A percentile compares a stretch with the other conserved stretches of the same genome.
Conservation (phyloP, 2,329 filamentous ascomycete genomes). For the Graphilbum fragrans region DNA sequence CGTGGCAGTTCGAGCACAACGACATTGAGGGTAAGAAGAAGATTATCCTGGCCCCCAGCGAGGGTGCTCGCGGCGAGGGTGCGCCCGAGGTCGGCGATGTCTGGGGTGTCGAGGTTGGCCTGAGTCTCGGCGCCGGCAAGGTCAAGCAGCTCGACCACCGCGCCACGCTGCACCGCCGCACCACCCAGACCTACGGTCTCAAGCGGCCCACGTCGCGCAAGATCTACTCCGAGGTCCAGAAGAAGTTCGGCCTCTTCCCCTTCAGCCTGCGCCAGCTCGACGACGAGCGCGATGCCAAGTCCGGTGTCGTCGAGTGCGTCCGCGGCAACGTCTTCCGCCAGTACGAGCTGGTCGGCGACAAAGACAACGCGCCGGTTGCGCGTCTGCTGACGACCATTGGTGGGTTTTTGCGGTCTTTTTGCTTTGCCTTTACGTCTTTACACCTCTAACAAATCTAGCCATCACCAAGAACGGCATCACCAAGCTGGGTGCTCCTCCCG, state of each 20-base stretch:
- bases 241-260: slow-evolving; percentile 95
- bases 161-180: slow-evolving; percentile 85
- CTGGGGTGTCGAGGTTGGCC: slow-evolving; percentile 94
- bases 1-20: slow-evolving; percentile 91
- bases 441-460: slow-evolving; percentile 35
- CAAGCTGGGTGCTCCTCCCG: slow-evolving; percentile 65
- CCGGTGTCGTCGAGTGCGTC: slow-evolving; percentile 88
- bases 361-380: slow-evolving; percentile 75
- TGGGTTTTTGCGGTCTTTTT: slow-evolving; percentile 26
- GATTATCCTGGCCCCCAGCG: slow-evolving; percentile 80
- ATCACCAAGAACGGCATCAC: slow-evolving; percentile 97
- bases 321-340: slow-evolving; percentile 84
- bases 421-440: not conserved
- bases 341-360: slow-evolving; percentile 92
- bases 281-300: slow-evolving; percentile 94
- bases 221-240: slow-evolving; percentile 85
- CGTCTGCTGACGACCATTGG: slow-evolving; percentile 85
- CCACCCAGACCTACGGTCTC: slow-evolving; percentile 78
- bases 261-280: slow-evolving; percentile 96
- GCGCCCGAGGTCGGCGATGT: slow-evolving; percentile 80
- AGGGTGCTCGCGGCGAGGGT: slow-evolving; percentile 86
- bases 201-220: slow-evolving; percentile 92
- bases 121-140: slow-evolving; percentile 85
- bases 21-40: slow-evolving; percentile 97
- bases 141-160: slow-evolving; percentile 84